Percentiles rank a stretch among this genome's conserved stretches.
These are phyloP conservation scores for Meyerozyma smithsonii DNA, from an alignment of 1,139 yeast genomes.

Conservation along the genomic window DNA sequence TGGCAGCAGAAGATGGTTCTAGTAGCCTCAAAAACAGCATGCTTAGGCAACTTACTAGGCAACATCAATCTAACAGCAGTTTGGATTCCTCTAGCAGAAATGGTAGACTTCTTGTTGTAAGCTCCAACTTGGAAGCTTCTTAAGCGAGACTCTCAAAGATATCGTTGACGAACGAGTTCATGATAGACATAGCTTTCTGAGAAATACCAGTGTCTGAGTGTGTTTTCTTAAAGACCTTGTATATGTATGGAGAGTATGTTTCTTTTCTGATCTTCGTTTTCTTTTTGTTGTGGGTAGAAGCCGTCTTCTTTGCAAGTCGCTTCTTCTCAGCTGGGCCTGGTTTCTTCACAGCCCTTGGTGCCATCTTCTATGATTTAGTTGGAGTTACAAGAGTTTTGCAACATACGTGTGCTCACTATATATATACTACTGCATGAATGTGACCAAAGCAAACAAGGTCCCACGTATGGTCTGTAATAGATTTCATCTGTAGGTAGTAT, in stretches of 20 bases:
- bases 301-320: constrained; percentile 29
- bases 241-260: constrained; percentile 96
- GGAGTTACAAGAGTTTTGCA: neutral
- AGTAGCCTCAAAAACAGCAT: constrained; percentile 99
- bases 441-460: neutral
- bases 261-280: constrained; percentile 97
- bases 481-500: no score
- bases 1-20: constrained; percentile 92
- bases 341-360: constrained; percentile 28
- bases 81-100: constrained; percentile 98
- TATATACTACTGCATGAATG: constrained; percentile 1
- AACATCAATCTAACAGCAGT: constrained; percentile 98
- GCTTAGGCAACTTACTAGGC: constrained; percentile 99
- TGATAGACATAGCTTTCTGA: constrained; percentile 97
- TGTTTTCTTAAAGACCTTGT: constrained; percentile 97
- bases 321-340: constrained; percentile 30
- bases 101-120: constrained; percentile 98
- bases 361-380: constrained; percentile 16
- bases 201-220: constrained; percentile 99
- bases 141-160: constrained; percentile 93
- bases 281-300: constrained; percentile 78
- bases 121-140: constrained; percentile 98
- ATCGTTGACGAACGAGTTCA: constrained; percentile 98
- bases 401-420: neutral
- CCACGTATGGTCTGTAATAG: no score